Evolutionary conservation across 2,329 filamentous ascomycete species (phyloP), one percentile per base, ranked within the genome.

Genomic region (Bipolaris gigantea): DNA sequence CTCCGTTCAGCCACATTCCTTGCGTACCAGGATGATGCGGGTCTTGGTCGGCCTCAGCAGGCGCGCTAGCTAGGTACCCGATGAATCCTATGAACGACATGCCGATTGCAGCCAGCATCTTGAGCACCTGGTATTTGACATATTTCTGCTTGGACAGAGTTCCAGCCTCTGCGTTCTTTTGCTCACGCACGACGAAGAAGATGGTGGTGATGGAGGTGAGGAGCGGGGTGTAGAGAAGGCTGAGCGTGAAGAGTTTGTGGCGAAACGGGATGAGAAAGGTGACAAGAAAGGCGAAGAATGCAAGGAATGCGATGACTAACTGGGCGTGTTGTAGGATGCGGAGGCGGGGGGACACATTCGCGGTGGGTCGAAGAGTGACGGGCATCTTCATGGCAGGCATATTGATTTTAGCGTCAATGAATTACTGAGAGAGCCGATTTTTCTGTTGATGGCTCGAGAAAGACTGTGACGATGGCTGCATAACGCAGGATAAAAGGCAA

Each of bases 191-290:
- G 38, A 69, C 33, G 35, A 69, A 45, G 51, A 61, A 53, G 16
- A 58, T 53, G 6, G 62, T 66, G 0, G 62, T 61, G 35, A 61
- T 54, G 35, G 64, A 64, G 0, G 62, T 60, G 19, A 63, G 19
- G 35, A 69, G 60, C 27, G 64, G 51, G 15, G 59, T 53, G 43
- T 61, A 66, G 19, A 67, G 61, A 4, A 67, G 59, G 18, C 63
- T 59, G 40, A 67, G 64, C 1, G 63, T 65, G 49, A 69, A 67
- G 6, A 52, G 44, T 46, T 61, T 64, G 47, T 58, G 55, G 49
- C 58, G 59, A 30, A 40, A 43, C 0, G 63, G 65, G n/a, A 66
- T 43, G 9, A 66, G 50, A 33, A 60, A 56, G 21, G 62, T 54
- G 36, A 65, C 48, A 34, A 67, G 53, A 11, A 52, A 50, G n/a